Base-by-base conservation (phyloP, 2,329 filamentous ascomycete genomes). In the Sporothrix curviconia region DNA sequence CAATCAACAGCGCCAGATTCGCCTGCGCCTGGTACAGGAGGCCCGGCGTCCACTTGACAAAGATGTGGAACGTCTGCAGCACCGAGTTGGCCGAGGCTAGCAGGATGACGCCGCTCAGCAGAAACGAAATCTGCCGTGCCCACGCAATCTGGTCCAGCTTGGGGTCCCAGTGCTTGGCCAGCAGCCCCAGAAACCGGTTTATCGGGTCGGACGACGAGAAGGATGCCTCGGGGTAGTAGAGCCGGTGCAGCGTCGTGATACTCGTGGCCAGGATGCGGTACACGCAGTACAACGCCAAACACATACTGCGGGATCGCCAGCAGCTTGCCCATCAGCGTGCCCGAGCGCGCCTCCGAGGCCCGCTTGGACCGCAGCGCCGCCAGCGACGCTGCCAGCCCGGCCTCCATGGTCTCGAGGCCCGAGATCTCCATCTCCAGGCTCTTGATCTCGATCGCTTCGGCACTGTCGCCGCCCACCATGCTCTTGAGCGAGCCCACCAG, bases 91-190 rank as follows among this genome's bases (percentile, higher is more conserved):
- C 90, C 56, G 87, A 90, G 2, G 88, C 86, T 15, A 90, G 78
- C 24, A 95, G 84, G 69, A 95, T 94, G 51, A 92, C 83, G 17
- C 90, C 90, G 7, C 86, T 90, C 4, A 95, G 78, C 22, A 90
- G 75, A 71, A 95, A 95, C 59, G 87, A 90, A 63, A 95, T 92
- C 67, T 90, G 88, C 30, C 89, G 85, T 22, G 88, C 86, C 89
- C 90, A 95, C 9, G 89, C 87, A 11, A 84, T 80, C 66, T 90
- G 88, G 71, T 95, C 88, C 25, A 95, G 80, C 60, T 85, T 83
- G 3, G 89, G 88, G 67, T 95, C 89, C 82, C 89, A 92, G 72
- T 95, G 89, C 57, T 87, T 86, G 4, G 89, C 89, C 17, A 95
- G 73, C 12, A 95, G 78, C 5, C 89, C 88, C 8, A 95, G 81